phyloP scores from a whole-genome alignment of 352 stramenopile species.

The Vaucheria bursata region DNA sequence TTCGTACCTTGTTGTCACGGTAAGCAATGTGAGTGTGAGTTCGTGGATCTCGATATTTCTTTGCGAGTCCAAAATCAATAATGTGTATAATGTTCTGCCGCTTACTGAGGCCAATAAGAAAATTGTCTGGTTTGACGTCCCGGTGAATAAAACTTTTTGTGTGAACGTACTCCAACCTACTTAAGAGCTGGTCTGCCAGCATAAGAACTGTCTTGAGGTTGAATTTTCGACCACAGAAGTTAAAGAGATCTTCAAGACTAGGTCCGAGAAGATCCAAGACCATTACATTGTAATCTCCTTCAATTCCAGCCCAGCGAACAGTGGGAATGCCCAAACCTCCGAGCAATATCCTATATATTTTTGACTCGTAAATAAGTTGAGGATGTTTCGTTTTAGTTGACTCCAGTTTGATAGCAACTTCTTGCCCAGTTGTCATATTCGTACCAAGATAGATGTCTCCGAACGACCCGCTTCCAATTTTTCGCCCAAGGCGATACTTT shows the following conservation, averaged over 20 bases:
- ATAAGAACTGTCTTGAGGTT: constrained; percentile 80
- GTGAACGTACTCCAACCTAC: constrained; percentile 82
- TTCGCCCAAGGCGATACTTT: constrained; percentile 97
- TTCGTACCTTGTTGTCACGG: constrained; percentile 71
- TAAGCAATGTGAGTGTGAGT: constrained; percentile 81
- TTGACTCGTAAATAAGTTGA: constrained; percentile 98
- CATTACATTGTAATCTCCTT: constrained; percentile 99
- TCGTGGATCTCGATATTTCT: constrained; percentile 82
- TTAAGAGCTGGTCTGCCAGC: constrained; percentile 69
- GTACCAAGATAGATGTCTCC: constrained; percentile 99
- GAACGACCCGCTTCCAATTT: constrained; percentile 98
- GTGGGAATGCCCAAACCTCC: constrained; percentile 95
- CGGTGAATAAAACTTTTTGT: constrained; percentile 87
- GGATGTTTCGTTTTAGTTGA: constrained; percentile 84
- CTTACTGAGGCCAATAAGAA: constrained; percentile 80
- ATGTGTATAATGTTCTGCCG: constrained; percentile 79
- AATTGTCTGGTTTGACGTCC: constrained; percentile 92
- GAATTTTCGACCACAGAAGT: constrained; percentile 80
- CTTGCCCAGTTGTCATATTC: constrained; percentile 96
- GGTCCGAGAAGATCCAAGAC: constrained; percentile 97
- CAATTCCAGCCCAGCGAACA: constrained; percentile 96
- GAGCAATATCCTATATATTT: constrained; percentile 99
- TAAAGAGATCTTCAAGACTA: constrained; percentile 87
- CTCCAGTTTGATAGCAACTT: constrained; percentile 97
- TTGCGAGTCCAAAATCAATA: constrained; percentile 83